phyloP scores from a whole-genome alignment of 2,329 filamentous ascomycete genomes.

The Penicillium sp. region DNA sequence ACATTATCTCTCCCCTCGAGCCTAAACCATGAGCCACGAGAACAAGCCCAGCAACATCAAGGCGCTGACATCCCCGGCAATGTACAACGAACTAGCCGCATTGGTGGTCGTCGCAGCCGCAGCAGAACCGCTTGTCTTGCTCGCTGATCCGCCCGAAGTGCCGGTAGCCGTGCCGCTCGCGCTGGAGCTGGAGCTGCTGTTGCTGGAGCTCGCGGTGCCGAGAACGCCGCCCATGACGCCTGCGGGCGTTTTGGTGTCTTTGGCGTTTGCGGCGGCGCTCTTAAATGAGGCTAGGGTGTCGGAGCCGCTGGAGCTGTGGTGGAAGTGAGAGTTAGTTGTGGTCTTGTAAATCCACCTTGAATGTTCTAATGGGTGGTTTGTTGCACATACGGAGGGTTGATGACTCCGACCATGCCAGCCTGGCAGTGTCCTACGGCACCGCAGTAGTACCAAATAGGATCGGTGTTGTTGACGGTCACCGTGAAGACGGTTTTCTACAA shows the following conservation, averaged over 20 bases:
- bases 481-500: conserved; percentile 63
- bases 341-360: not conserved
- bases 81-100: not conserved
- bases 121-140: not conserved
- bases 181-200: not conserved
- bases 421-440: conserved; percentile 74
- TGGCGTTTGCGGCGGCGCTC: not conserved
- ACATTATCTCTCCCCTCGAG: no score
- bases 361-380: not conserved
- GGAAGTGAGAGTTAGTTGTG: not conserved
- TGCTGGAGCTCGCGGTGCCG: not conserved
- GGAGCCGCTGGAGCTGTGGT: not conserved
- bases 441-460: conserved; percentile 79
- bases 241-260: not conserved
- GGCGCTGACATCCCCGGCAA: not conserved
- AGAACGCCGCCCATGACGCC: not conserved
- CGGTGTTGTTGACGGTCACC: conserved; percentile 67
- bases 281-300: not conserved
- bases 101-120: not conserved
- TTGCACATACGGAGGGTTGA: conserved; percentile 52
- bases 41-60: not conserved
- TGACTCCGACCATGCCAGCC: conserved; percentile 72
- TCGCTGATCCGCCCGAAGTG: not conserved
- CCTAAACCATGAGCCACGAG: conserved; percentile 1
- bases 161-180: not conserved